Base-by-base conservation (phyloP, 1,284 basidiomycete genomes). In the Jaminaea rosea region DNA sequence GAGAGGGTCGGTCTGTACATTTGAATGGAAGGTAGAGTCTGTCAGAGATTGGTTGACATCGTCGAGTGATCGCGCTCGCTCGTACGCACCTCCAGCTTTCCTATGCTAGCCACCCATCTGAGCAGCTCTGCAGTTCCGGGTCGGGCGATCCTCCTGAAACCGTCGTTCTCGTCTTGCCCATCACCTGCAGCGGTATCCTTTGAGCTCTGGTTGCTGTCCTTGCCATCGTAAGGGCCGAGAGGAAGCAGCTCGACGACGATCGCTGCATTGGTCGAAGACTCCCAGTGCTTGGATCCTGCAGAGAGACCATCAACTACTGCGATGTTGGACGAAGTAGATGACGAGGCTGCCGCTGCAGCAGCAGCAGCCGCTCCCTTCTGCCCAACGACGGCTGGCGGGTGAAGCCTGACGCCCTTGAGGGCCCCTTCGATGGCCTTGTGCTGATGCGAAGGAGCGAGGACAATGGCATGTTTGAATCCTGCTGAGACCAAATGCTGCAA, bases 101-200 rank as follows among this genome's bases (percentile, higher is more conserved):
- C 65, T 46, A 68, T 57, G 13, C 58, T 60, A n/a, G 62, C 58
- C n/a, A 71, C 59, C 71, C 71, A 73, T n/a, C 59, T 56, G 29
- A 73, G 53, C 23, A 73, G 59, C 26, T 69, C 63, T 9, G 71
- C 69, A 8, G 69, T 72, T 23, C 71, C 69, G 44, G 65, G 59
- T 17, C 28, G 19, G 9, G 10, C 17, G n/a, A 31, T 26, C 17
- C 44, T 55, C 26, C 36, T 13, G 41, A 26, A 52, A 11, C 48
- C 37, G 23, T 42, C 29, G 41, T 17, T n/a, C 26, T 24, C 39
- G 11, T 46, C 37, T 48, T 29, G 13, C 19, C 42, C 46, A 24
- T 24, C n/a, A 11, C 34, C 15, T 48, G 48, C 28, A 47, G 49
- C 21, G 10, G 42, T 21, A 52, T 45, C 34, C 49, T 51, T 49